These are phyloP conservation scores for Penicillium simplicissimum DNA, from an alignment of 495 filamentous ascomycete species.

Conservation along the genomic window DNA sequence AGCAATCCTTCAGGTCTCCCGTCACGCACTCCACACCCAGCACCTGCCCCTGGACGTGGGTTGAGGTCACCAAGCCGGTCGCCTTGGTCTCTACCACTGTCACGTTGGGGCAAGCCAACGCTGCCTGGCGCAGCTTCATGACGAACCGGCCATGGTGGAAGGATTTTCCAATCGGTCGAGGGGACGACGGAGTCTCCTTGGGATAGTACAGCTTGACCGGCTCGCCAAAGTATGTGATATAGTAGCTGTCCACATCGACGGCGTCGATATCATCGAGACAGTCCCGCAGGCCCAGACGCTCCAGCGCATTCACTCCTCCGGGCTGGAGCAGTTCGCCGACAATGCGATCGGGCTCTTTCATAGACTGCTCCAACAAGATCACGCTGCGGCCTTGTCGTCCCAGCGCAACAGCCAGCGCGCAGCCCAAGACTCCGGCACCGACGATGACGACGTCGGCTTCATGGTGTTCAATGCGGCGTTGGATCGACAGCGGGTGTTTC, in stretches of 20 bases:
- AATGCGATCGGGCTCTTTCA: conserved; percentile 95
- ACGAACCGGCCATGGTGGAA: conserved; percentile 90
- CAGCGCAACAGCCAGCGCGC: conserved; percentile 80
- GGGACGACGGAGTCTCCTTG: conserved; percentile 29
- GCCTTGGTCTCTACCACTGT: conserved; percentile 74
- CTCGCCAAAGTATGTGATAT: conserved; percentile 79
- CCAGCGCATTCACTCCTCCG: conserved; percentile 79
- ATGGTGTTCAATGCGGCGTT: conserved; percentile 53
- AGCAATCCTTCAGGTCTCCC: conserved; percentile 62
- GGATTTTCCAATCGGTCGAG: conserved; percentile 61
- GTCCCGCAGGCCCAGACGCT: conserved; percentile 73
- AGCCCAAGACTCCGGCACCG: conserved; percentile 87
- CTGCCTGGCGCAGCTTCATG: conserved; percentile 68
- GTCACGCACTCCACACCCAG: conserved; percentile 75
- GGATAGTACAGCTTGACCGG: conserved; percentile 79
- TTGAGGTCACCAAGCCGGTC: conserved; percentile 58
- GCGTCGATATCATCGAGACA: conserved; percentile 92
- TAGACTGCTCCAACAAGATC: conserved; percentile 81
- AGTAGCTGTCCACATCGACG: conserved; percentile 78
- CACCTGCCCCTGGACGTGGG: conserved; percentile 56
- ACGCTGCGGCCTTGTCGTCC: conserved; percentile 90
- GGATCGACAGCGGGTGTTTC: conserved; percentile 30
- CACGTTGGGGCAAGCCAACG: conserved; percentile 65
- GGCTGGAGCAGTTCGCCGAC: conserved; percentile 95
- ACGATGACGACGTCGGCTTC: conserved; percentile 82